Base-by-base conservation (phyloP, 805 yeast genomes). In the Sugiyamaella americana region DNA sequence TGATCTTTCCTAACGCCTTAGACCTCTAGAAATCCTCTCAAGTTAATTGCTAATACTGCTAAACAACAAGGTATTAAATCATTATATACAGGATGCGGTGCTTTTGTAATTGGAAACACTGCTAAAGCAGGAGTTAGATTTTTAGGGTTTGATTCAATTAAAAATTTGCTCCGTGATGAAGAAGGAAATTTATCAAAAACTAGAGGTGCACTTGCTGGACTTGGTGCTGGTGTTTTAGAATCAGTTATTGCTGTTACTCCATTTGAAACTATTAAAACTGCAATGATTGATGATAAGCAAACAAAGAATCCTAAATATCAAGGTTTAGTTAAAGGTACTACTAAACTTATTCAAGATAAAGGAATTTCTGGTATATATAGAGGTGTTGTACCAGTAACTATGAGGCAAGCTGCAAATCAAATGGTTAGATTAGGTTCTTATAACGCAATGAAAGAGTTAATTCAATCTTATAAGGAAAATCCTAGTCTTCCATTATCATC, bases 41-140 rank as follows among this genome's bases (percentile, higher is more conserved):
- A 80, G 10, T 73, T 91, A 48, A 84, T 93, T 51, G 78, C 78
- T 62, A 82, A 78, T 47, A 79, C 85, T 4, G 88, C 86, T 13
- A 79, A 73, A 55, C 74, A 77, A 2, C 95, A 89, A 62, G 98
- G 98, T 19, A 63, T 84, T 0, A 69, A 78, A 3, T 71, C 96
- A 0, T 67, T 91, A 41, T 91, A 91, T 63, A 89, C 89, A 3
- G 98, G 98, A 13, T 91, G 98, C 71, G 95, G 96, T 1, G 96
- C 97, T 0, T 87, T 88, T 60, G 95, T 91, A 26, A 83, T 89
- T 32, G 98, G 98, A 34, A 91, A 91, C 64, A 89, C 98, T 0
- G 93, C 86, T 47, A 91, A 93, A 65, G 98, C 98, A 0, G 85
- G 94, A n/a, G 91, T 91, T 2, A 74, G 98, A 53, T 91, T 91